phyloP scores from a whole-genome alignment of 2,329 filamentous ascomycete genomes.

The Pyricularia sp. region DNA sequence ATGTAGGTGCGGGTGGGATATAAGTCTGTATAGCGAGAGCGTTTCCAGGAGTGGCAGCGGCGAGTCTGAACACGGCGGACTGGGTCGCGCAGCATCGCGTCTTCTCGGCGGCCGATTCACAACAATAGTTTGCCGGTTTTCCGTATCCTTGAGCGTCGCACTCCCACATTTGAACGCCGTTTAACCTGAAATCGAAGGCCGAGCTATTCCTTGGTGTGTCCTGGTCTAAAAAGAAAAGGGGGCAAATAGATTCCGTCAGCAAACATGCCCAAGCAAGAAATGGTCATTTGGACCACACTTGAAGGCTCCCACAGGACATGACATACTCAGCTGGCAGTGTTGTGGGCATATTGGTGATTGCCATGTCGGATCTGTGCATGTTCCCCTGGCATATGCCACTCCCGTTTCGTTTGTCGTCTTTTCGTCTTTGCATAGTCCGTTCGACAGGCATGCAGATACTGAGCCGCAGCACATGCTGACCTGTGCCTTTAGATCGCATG shows the following conservation, averaged over 20 bases:
- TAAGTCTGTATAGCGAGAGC: constrained; percentile 9
- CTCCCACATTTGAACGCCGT: constrained; percentile 11
- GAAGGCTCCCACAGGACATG: neutral
- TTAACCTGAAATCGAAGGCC: constrained; percentile 9
- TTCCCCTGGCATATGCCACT: constrained; percentile 9
- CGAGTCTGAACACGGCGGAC: constrained; percentile 8
- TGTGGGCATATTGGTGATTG: constrained; percentile 32
- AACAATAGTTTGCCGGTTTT: constrained; percentile 10
- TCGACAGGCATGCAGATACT: constrained; percentile 7
- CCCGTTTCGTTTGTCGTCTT: constrained; percentile 7
- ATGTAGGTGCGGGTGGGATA: neutral
- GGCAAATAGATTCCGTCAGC: neutral
- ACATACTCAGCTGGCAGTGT: constrained; percentile 20
- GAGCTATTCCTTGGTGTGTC: constrained; percentile 6
- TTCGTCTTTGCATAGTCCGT: constrained; percentile 8
- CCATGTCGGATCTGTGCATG: constrained; percentile 10
- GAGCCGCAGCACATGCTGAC: constrained; percentile 12
- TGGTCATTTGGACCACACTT: neutral
- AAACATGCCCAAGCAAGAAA: neutral
- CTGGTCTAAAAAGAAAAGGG: constrained; percentile 4
- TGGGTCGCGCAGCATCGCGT: constrained; percentile 10
- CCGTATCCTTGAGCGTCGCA: constrained; percentile 9
- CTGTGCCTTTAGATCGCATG: constrained; percentile 8
- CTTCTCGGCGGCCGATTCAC: constrained; percentile 10
- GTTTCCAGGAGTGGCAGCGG: constrained; percentile 9